Conservation (phyloP, 805 yeast genomes). For the Metschnikowia peoriensis region DNA sequence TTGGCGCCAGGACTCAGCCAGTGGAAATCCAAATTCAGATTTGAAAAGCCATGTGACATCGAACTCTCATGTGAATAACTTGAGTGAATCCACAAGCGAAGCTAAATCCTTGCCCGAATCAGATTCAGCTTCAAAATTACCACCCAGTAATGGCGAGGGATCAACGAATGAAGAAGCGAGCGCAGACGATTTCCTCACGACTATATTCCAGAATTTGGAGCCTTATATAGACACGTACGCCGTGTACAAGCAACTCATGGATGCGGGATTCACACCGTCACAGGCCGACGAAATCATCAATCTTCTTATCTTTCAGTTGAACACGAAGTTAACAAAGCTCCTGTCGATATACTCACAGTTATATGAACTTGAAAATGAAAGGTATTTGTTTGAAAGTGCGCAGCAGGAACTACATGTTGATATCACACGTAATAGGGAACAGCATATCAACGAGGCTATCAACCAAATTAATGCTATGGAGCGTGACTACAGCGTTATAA, state of each 20-base stretch:
- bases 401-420: conserved; percentile 83
- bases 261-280: conserved; percentile 56
- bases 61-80: no score
- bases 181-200: conserved; percentile 43
- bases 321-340: conserved; percentile 42
- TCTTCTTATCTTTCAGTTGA: conserved; percentile 43
- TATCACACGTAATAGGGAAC: conserved; percentile 67
- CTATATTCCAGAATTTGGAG: conserved; percentile 52
- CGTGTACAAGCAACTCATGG: conserved; percentile 51
- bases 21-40: background rate
- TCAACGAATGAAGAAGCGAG: conserved; percentile 6
- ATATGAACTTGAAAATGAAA: conserved; percentile 82
- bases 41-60: background rate
- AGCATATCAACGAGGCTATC: conserved; percentile 64
- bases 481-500: conserved; percentile 66
- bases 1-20: background rate
- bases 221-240: conserved; percentile 48
- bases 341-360: conserved; percentile 48
- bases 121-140: background rate
- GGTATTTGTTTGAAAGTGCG: conserved; percentile 87
- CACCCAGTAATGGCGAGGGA: background rate
- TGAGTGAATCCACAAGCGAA: background rate
- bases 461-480: conserved; percentile 67
- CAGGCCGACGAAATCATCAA: conserved; percentile 63
- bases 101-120: background rate